Percentiles rank a stretch among this genome's conserved stretches.
Conservation (phyloP, 768 basidiomycete genomes). For the Russula sp. region DNA sequence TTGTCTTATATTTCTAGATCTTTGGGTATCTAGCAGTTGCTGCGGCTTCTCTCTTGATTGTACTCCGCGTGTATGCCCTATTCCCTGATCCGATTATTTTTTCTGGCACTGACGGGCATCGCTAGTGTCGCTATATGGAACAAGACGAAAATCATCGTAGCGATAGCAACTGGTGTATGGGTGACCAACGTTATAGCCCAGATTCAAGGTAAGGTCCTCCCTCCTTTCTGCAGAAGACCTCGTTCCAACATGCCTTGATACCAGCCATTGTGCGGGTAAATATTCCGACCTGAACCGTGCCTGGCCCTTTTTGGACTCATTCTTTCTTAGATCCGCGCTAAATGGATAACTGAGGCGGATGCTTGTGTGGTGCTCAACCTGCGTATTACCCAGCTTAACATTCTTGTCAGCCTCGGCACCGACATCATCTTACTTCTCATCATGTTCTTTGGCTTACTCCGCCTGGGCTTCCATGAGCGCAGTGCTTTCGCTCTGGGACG, state of each 20-base stretch:
- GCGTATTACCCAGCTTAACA: background rate
- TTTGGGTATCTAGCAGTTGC: background rate
- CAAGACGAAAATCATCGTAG: background rate
- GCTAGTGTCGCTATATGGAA: slow-evolving; percentile 4
- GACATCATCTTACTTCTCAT: slow-evolving; percentile 1
- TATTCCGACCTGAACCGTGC: background rate
- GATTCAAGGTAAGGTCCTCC: background rate
- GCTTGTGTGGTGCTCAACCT: background rate
- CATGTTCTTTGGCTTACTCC: background rate
- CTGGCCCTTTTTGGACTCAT: background rate
- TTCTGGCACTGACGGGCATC: background rate
- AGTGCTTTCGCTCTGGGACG: background rate
- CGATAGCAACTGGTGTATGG: slow-evolving; percentile 1
- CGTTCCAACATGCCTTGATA: background rate
- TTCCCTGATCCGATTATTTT: background rate
- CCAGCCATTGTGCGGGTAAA: background rate
- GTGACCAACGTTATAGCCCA: background rate
- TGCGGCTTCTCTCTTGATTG: background rate
- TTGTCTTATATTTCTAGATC: background rate
- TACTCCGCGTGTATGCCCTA: slow-evolving; percentile 4
- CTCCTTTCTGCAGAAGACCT: background rate
- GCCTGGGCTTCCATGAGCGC: background rate
- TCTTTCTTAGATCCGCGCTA: background rate
- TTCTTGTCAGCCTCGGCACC: background rate
- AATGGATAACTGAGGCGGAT: background rate